Evolutionary conservation across 2,329 filamentous ascomycete genomes (phyloP).

Genomic region (Zasmidium cellare): DNA sequence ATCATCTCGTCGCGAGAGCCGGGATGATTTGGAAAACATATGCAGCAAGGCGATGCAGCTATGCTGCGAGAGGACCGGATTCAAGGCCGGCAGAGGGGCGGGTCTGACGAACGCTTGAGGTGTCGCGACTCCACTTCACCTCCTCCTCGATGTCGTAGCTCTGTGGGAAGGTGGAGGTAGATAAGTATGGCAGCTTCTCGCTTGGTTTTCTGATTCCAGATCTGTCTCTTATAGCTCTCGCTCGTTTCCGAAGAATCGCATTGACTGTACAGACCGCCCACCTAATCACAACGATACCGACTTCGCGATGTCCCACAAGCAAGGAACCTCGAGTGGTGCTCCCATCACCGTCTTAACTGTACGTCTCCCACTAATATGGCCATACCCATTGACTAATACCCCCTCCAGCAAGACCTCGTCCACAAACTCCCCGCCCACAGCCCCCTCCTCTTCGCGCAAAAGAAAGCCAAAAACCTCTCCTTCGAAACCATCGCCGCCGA

Average conservation of each 20-base stretch:
- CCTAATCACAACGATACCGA: background rate
- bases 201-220: background rate
- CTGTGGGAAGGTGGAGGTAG: background rate
- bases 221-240: background rate
- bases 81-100: background rate
- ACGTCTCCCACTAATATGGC: no score
- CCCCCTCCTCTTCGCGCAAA: slow-evolving; percentile 75
- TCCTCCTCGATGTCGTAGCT: background rate
- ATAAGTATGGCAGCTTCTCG: background rate
- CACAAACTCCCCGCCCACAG: slow-evolving; percentile 71
- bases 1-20: background rate
- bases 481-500: slow-evolving; percentile 76
- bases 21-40: background rate
- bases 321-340: slow-evolving; percentile 23
- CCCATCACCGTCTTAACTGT: slow-evolving; percentile 25
- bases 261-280: background rate
- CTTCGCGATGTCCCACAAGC: background rate
- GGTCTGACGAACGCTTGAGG: background rate
- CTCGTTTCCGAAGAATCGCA: no score
- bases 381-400: background rate
- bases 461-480: slow-evolving; percentile 70
- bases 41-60: background rate
- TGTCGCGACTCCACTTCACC: background rate
- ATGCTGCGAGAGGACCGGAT: background rate
- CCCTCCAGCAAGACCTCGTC: slow-evolving; percentile 61